phyloP scores from a whole-genome alignment of 176 grass and related monocot genomes.

The Neostapfia colusana region DNA sequence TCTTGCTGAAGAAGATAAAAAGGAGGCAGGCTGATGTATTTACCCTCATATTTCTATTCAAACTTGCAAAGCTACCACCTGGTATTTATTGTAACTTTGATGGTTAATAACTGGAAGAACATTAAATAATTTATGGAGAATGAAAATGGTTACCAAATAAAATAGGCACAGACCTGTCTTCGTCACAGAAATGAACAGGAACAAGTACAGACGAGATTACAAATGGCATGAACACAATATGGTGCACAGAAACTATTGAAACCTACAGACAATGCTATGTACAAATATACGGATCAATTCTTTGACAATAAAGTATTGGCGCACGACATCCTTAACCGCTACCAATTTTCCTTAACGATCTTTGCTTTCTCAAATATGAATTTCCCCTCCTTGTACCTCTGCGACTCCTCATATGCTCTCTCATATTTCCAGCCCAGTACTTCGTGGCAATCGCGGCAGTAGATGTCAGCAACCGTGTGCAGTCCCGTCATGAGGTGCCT shows the following conservation, averaged over 20 bases:
- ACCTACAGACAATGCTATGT: conserved; percentile 32
- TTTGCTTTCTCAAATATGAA: conserved; percentile 83
- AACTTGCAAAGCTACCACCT: neutral
- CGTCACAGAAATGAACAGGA: conserved; percentile 37
- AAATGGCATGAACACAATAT: conserved; percentile 37
- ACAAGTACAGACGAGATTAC: conserved; percentile 24
- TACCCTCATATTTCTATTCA: neutral
- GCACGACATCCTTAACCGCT: neutral
- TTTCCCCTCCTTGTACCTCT: conserved; percentile 80
- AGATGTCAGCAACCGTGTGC: conserved; percentile 71
- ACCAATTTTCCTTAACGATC: conserved; percentile 79
- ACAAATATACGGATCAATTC: conserved; percentile 28
- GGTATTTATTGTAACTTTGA: neutral
- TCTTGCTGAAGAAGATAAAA: neutral
- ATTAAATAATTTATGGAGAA: neutral
- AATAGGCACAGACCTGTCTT: conserved; percentile 23
- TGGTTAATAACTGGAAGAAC: neutral
- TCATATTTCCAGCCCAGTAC: conserved; percentile 83
- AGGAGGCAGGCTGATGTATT: neutral
- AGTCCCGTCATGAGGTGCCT: conserved; percentile 63
- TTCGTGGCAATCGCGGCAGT: conserved; percentile 62
- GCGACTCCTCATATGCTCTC: conserved; percentile 63
- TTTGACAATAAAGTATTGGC: neutral
- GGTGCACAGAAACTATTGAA: neutral
- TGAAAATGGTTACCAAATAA: neutral